Evolutionary conservation across 805 yeast genomes (phyloP).

Genomic region (Candida ulmi): DNA sequence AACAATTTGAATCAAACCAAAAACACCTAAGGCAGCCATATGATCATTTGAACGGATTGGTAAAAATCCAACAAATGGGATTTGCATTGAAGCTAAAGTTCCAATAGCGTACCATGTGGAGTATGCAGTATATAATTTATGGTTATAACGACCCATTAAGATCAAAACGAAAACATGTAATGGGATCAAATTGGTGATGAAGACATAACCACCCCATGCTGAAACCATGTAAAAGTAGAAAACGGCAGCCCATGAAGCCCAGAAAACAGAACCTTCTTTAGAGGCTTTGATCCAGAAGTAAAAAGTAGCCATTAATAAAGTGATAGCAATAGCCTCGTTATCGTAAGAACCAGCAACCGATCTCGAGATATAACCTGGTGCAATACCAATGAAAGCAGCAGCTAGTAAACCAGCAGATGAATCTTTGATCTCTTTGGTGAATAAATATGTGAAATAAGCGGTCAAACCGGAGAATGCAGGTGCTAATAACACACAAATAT

Average conservation of each 20-base stretch:
- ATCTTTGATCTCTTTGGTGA: slow-evolving; percentile 88
- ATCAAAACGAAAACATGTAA: slow-evolving; percentile 86
- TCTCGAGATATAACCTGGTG: slow-evolving; percentile 97
- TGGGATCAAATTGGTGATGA: slow-evolving; percentile 96
- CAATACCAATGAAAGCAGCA: slow-evolving; percentile 94
- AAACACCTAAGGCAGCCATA: slow-evolving; percentile 97
- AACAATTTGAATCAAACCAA: slow-evolving; percentile 89
- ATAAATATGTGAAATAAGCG: slow-evolving; percentile 80
- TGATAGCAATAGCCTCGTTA: slow-evolving; percentile 98
- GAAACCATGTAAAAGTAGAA: slow-evolving; percentile 97
- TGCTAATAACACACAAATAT: slow-evolving; percentile 91
- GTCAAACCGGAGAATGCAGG: slow-evolving; percentile 95
- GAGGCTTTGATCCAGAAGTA: slow-evolving; percentile 93
- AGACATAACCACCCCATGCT: slow-evolving; percentile 99
- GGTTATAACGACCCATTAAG: slow-evolving; percentile 90
- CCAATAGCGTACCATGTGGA: slow-evolving; percentile 97
- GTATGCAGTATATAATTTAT: slow-evolving; percentile 81
- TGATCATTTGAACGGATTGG: slow-evolving; percentile 97
- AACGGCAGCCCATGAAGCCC: slow-evolving; percentile 77
- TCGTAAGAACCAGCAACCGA: slow-evolving; percentile 99
- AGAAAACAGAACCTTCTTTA: slow-evolving; percentile 83
- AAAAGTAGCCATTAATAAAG: slow-evolving; percentile 91
- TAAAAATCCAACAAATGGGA: slow-evolving; percentile 95
- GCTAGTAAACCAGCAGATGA: slow-evolving; percentile 85
- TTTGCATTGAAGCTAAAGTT: slow-evolving; percentile 98